phyloP scores from a whole-genome alignment of 2,329 filamentous ascomycete genomes.

The Aspergillus sp. region DNA sequence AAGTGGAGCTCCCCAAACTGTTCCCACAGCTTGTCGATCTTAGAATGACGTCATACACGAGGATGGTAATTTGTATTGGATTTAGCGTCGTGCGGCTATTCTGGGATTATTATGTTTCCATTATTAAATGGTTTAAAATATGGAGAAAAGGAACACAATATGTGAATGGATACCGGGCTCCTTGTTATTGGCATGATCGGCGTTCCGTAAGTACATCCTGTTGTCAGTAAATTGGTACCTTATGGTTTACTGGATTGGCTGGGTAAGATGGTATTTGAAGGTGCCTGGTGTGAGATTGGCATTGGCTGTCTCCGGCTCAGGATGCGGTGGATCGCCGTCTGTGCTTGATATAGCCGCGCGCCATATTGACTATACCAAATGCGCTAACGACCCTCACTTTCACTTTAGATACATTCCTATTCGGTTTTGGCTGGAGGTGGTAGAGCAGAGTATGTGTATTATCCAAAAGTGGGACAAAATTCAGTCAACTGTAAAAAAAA shows the following conservation, averaged over 20 bases:
- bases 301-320: neutral
- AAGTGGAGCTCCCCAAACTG: neutral
- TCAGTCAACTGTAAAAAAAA: neutral
- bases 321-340: conserved; percentile 2
- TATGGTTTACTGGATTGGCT: too few relatives aligned
- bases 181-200: neutral
- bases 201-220: neutral
- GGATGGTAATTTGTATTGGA: neutral
- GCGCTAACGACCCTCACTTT: neutral
- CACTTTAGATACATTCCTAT: too few relatives aligned
- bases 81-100: neutral
- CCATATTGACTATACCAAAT: neutral
- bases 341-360: conserved; percentile 1
- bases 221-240: neutral
- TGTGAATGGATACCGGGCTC: neutral
- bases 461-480: neutral
- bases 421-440: neutral
- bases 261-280: too few relatives aligned
- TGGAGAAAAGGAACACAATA: neutral
- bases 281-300: neutral
- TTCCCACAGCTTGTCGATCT: conserved; percentile 8
- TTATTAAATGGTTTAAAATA: neutral
- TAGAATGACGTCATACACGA: conserved; percentile 15
- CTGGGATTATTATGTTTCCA: neutral
- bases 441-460: neutral